Conservation (phyloP, 352 stramenopile species). For the Phytophthora niederhauseri region DNA sequence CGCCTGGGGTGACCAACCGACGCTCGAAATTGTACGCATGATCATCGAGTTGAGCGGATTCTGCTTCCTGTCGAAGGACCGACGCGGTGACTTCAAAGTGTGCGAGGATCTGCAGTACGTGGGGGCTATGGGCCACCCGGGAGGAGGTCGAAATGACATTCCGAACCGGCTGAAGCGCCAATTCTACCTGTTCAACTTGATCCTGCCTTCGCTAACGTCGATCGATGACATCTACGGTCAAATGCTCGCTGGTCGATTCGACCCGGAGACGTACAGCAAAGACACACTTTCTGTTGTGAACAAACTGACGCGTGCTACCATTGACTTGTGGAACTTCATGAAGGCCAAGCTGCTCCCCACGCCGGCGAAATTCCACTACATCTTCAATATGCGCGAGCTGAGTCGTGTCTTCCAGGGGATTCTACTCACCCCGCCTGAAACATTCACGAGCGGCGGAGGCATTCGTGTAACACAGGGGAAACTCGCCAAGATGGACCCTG, state of each 20-base stretch:
- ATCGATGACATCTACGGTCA: constrained; percentile 99
- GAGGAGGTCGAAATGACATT: constrained; percentile 98
- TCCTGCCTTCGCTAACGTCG: constrained; percentile 96
- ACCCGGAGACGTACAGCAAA: constrained; percentile 85
- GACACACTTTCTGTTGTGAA: constrained; percentile 87
- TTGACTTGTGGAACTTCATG: constrained; percentile 97
- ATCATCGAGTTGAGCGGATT: constrained; percentile 97
- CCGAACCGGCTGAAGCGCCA: constrained; percentile 99
- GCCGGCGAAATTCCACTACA: constrained; percentile 99
- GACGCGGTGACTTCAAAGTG: constrained; percentile 98
- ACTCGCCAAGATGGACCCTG: constrained; percentile 90
- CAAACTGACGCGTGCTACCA: constrained; percentile 96
- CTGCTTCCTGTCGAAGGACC: constrained; percentile 98
- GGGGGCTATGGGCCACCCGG: constrained; percentile 97
- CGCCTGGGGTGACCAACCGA: constrained; percentile 98
- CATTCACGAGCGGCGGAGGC: constrained; percentile 92
- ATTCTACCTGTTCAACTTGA: constrained; percentile 99
- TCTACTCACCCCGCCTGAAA: constrained; percentile 95
- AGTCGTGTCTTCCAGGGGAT: constrained; percentile 98
- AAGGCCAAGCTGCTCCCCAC: constrained; percentile 98
- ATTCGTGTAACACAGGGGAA: constrained; percentile 86
- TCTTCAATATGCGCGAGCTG: constrained; percentile 99
- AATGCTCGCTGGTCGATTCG: constrained; percentile 97
- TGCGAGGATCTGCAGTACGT: constrained; percentile 98
- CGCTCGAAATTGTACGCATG: constrained; percentile 97